Evolutionary conservation across 225 moss, liverwort and hornwort species (phyloP), one percentile per base, ranked within the genome.

Genomic region (Straminergon stramineum): DNA sequence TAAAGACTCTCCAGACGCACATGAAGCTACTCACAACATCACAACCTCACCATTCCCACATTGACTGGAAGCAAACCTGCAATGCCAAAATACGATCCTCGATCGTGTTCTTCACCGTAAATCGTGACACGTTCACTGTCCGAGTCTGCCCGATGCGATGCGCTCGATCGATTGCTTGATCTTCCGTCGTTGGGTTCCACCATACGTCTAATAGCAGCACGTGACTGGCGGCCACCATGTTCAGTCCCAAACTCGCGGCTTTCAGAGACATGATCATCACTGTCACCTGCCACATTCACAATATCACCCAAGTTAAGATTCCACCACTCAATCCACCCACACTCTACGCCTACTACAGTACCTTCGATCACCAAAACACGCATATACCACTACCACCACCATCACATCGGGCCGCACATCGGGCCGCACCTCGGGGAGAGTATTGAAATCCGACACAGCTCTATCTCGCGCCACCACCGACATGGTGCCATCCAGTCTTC

Each of bases 181-280:
- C 99, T 92, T 99, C 99, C 37, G 99, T 97, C 61, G 97, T 99
- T 64, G 99, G 99, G 76, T 99, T 99, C 99, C 99, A 97, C 99
- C 99, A 99, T 11, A 99, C 97, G 89, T 99, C 99, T 91, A 99
- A 88, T 31, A 99, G 89, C 81, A 99, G 94, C 78, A 99, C 99
- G 88, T 99, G 99, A 85, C 97, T 96, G 62, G 99, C 97, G 93
- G 99, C 95, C 77, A 99, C 97, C 99, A 99, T 99, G 88, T 99
- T 99, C 85, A 99, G 91, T 67, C 99, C 99, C 87, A 99, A 87
- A 62, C 99, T 99, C n/a, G 99, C 99, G 34, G 99, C 99, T 93
- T 99, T 99, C 89, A 99, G 89, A 76, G 99, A 99, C 99, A 99
- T 99, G 48, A 99, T 99, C 93, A 99, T 99, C 53, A 99, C 97